These are phyloP conservation scores for Blepharisma stoltei DNA, from an alignment of 73 alveolate genomes.

Conservation along the genomic window DNA sequence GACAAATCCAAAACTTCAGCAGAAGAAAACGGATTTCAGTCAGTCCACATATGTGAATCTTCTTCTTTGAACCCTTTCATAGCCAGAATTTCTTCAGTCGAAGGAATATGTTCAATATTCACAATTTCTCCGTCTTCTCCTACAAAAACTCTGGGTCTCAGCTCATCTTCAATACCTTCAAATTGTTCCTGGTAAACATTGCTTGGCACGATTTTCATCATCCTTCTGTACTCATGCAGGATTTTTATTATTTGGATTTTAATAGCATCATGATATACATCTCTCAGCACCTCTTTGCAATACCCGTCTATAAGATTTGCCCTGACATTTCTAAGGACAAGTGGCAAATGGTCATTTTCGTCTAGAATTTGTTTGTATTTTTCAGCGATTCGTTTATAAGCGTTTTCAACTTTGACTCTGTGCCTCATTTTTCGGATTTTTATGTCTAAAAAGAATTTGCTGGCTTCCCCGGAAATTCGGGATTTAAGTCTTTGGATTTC, in stretches of 20 bases:
- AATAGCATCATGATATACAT: conserved; percentile 57
- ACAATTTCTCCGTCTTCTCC: background rate
- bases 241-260: conserved; percentile 39
- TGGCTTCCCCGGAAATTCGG: background rate
- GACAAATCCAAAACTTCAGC: conserved; percentile 3
- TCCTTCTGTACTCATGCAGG: background rate
- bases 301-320: conserved; percentile 50
- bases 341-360: conserved; percentile 3
- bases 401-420: background rate
- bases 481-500: conserved; percentile 6
- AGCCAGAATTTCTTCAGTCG: background rate
- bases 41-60: background rate
- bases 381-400: conserved; percentile 16
- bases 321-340: conserved; percentile 25
- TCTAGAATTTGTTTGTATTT: background rate
- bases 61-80: conserved; percentile 12
- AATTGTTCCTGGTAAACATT: background rate
- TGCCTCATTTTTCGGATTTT: conserved; percentile 6
- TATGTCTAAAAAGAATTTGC: conserved; percentile 1
- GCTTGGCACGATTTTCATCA: background rate
- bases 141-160: background rate
- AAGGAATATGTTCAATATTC: background rate
- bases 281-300: conserved; percentile 61
- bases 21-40: background rate
- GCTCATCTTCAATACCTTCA: conserved; percentile 19